Evolutionary conservation across 2,329 filamentous ascomycete genomes (phyloP).

Genomic region (Anthostomella pinea): DNA sequence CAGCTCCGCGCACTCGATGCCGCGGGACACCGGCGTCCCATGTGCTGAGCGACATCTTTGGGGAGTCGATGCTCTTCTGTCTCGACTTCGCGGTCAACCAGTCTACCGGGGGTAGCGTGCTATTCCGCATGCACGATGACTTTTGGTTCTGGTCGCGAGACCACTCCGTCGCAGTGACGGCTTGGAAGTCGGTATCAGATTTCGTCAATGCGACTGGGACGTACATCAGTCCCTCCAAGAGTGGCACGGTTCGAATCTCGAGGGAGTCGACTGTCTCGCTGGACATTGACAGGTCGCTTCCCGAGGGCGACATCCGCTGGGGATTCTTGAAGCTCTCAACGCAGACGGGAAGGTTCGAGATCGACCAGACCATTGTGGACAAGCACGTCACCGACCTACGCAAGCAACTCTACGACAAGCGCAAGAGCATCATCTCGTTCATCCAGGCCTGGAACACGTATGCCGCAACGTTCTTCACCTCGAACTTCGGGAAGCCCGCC

Average conservation of each 20-base stretch:
- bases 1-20: slow-evolving; percentile 42
- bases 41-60: slow-evolving; percentile 55
- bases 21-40: slow-evolving; percentile 61
- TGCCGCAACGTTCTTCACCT: slow-evolving; percentile 48
- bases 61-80: slow-evolving; percentile 60
- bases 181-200: slow-evolving; percentile 56
- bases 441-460: slow-evolving; percentile 53
- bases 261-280: slow-evolving; percentile 14
- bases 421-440: slow-evolving; percentile 46
- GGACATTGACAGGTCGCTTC: slow-evolving; percentile 36
- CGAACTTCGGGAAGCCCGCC: slow-evolving; percentile 50
- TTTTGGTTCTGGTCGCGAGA: slow-evolving; percentile 64
- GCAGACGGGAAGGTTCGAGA: slow-evolving; percentile 51
- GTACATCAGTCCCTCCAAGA: slow-evolving; percentile 51
- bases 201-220: slow-evolving; percentile 57
- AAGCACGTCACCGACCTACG: slow-evolving; percentile 57
- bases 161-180: slow-evolving; percentile 49
- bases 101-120: slow-evolving; percentile 47
- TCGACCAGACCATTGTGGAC: slow-evolving; percentile 58
- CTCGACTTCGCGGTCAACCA: slow-evolving; percentile 64
- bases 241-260: slow-evolving; percentile 45
- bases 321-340: slow-evolving; percentile 56
- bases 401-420: slow-evolving; percentile 52
- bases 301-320: slow-evolving; percentile 49
- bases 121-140: slow-evolving; percentile 64